Base-by-base conservation (phyloP, 2,329 filamentous ascomycete species). In the Colletotrichum incanum region DNA sequence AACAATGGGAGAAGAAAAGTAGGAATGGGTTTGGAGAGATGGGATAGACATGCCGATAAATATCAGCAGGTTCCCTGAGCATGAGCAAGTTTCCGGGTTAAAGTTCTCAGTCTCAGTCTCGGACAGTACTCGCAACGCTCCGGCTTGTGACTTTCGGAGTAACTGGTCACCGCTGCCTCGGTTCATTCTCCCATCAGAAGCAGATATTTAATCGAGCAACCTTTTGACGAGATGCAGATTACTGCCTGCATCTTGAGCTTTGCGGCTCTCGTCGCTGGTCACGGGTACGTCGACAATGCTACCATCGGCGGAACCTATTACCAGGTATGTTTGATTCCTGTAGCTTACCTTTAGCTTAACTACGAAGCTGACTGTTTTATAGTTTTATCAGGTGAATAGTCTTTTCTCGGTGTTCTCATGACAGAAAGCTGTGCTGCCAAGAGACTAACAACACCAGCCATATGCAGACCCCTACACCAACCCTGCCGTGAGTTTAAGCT, bases 251-350 rank as follows among this genome's bases (percentile, higher is more conserved):
- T 72, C 20, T 65, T 72, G 7, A 75, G 78, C 63, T 69, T 77
- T 23, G 83, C 83, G 63, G 81, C 82, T 73, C 76, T 84, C 67
- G 85, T 83, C 63, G 82, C 84, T 37, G 86, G 82, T 58, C 87
- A 89, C 73, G 87, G 87, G 45, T 85, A 85, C 71, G 83, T 89
- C 63, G 81, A 84, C 68, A 83, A 80, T 55, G 85, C 82, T 65
- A 84, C 81, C 20, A 86, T 87, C 60, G 82, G 79, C 6, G 82
- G 83, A 3, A 76, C 79, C 37, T 78, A 78, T 55, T 85, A 84
- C 67, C 76, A 81, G 75, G 78, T 82, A 74, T 54, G 75, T 34
- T 34, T 9, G 1, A 37, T 5, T 11, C 18, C 0, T 55, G 1
- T 2, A 5, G 1, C 1, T 28, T 23, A 2, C 4, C 43, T 5